Base-by-base conservation (phyloP, 2,329 filamentous ascomycete species). In the Clarireedia sp. region DNA sequence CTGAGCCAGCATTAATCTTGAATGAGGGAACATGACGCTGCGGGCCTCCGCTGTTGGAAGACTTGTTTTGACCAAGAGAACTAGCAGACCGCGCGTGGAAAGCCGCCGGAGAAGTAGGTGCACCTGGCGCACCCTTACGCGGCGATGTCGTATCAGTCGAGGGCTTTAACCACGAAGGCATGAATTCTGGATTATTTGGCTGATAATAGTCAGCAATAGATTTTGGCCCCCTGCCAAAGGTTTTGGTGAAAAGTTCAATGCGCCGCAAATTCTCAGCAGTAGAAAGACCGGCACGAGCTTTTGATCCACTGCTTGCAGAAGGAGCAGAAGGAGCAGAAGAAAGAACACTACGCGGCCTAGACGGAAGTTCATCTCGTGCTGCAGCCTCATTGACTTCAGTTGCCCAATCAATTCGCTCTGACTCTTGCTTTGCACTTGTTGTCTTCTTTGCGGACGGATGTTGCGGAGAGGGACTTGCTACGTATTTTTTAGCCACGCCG, bases 131-230 rank as follows among this genome's bases (percentile, higher is more conserved):
- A 17, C 16, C 16, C 17, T 8, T 10, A 17, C 2, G 9, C 5
- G 38, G 9, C 16, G 38, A 17, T 17, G 16, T 17, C n/a, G 5
- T 16, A 41, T 5, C 3, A 3, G 53, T 48, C 2, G 46, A 49
- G 17, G 50, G 19, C 36, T 2, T 9, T 36, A 43, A 19, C 37
- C 24, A 43, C 2, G 3, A 1, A 10, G 58, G 50, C 12, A 23
- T 40, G 29, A 59, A 58, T 7, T 51, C 36, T 0, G 54, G 52
- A 46, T 64, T 66, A 2, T 62, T 64, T 2, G 63, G 64, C 46
- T 66, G 63, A 16, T 55, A 57, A n/a, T 62, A 46, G 21, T 62
- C 60, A 26, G 57, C 57, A 2, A 48, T n/a, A 14, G 8, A 16
- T 37, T 55, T 62, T 1, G 60, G 60, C 3, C 10, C 4, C 1